Conservation (phyloP, 106 monocot genomes). For the Dendrobium huoshanense region DNA sequence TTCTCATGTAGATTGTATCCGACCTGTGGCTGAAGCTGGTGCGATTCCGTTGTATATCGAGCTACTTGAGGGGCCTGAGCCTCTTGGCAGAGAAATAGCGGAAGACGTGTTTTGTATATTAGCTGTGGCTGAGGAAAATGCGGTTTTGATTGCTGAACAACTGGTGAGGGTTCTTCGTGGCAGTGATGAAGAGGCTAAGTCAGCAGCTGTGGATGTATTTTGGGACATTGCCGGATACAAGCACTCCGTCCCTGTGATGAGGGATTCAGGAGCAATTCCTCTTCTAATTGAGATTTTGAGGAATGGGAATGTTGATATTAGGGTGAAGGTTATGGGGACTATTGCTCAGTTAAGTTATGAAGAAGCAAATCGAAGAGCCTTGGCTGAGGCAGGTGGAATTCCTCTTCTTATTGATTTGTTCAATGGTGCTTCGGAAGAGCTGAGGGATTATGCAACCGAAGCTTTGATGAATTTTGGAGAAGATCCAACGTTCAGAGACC, state of each 20-base stretch:
- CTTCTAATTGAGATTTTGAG: slow-evolving; percentile 28
- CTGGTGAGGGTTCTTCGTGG: slow-evolving; percentile 39
- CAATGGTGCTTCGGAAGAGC: slow-evolving; percentile 28
- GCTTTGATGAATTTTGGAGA: slow-evolving; percentile 34
- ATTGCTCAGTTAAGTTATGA: slow-evolving; percentile 45
- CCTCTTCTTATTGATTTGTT: slow-evolving; percentile 31
- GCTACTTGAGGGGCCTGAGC: slow-evolving; percentile 20
- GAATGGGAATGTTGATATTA: slow-evolving; percentile 17
- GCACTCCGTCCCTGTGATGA: slow-evolving; percentile 26
- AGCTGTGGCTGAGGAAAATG: slow-evolving; percentile 41
- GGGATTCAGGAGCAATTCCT: slow-evolving; percentile 31
- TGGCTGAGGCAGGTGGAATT: slow-evolving; percentile 39
- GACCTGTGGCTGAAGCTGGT: slow-evolving; percentile 22
- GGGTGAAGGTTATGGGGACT: slow-evolving; percentile 25
- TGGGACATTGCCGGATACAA: slow-evolving; percentile 39
- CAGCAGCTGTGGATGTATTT: slow-evolving; percentile 38
- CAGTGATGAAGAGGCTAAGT: slow-evolving; percentile 29
- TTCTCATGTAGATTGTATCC: slow-evolving; percentile 31
- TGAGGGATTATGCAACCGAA: slow-evolving; percentile 39
- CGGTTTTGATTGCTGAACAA: slow-evolving; percentile 19
- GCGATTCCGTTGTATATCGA: slow-evolving; percentile 41
- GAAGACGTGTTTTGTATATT: slow-evolving; percentile 50
- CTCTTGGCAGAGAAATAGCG: slow-evolving; percentile 43
- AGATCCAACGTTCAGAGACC: slow-evolving; percentile 27
- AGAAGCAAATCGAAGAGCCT: slow-evolving; percentile 15